These are phyloP conservation scores for Wallacemonas rigidus DNA, from an alignment of 208 protist genomes.

Conservation along the genomic window DNA sequence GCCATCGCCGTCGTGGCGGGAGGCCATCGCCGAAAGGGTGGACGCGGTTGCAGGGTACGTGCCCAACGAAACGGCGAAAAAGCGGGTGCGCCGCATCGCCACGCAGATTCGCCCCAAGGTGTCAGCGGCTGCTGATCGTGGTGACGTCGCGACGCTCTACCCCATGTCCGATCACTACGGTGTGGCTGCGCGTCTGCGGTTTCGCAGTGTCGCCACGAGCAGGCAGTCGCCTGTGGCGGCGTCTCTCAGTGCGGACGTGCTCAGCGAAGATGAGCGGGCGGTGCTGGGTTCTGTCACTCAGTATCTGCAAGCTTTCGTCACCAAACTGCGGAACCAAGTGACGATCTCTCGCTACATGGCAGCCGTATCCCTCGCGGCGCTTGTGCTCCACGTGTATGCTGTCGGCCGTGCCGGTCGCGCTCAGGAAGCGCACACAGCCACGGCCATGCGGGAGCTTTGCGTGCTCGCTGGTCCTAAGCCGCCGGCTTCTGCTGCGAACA, in stretches of 20 bases:
- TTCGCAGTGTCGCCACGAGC: neutral
- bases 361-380: conserved; percentile 25
- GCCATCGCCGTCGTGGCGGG: conserved; percentile 19
- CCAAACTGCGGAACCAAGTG: conserved; percentile 43
- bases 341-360: conserved; percentile 40
- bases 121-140: neutral
- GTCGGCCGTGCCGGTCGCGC: conserved; percentile 18
- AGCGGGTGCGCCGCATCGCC: conserved; percentile 2
- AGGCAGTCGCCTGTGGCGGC: neutral
- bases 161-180: conserved; percentile 89
- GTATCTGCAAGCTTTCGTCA: conserved; percentile 48
- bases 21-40: conserved; percentile 14
- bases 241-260: conserved; percentile 4
- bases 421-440: conserved; percentile 36
- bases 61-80: conserved; percentile 2
- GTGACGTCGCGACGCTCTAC: conserved; percentile 22
- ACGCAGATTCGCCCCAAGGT: neutral
- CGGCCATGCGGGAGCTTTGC: conserved; percentile 48
- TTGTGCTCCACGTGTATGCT: conserved; percentile 37
- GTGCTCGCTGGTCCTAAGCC: conserved; percentile 22
- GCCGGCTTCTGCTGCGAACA: neutral
- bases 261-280: conserved; percentile 47
- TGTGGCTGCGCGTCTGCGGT: conserved; percentile 61
- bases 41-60: neutral
- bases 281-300: conserved; percentile 40